Percentiles rank a stretch among this genome's conserved stretches.
Evolutionary conservation across 108 stramenopile genomes (phyloP).

Genomic region (Fragilaria crotonensis): DNA sequence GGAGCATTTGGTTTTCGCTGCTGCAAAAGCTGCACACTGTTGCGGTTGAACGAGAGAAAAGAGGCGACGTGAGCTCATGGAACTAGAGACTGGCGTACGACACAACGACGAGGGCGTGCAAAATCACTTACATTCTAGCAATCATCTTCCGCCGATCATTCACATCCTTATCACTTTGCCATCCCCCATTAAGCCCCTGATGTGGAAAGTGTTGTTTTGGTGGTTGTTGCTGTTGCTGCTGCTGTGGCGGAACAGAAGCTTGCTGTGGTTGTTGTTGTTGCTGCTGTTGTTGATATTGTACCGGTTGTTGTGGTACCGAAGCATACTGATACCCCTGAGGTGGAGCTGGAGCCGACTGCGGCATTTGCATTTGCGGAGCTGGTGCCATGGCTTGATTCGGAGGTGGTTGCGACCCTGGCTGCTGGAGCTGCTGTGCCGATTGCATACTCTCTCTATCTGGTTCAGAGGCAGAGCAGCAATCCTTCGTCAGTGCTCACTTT

Average conservation of each 20-base stretch:
- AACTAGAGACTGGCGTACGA: background rate
- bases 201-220: slow-evolving; percentile 33
- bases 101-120: slow-evolving; percentile 16
- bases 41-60: background rate
- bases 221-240: slow-evolving; percentile 26
- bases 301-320: slow-evolving; percentile 10
- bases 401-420: slow-evolving; percentile 18
- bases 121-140: slow-evolving; percentile 79
- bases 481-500: no score
- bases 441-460: no score
- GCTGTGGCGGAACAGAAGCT: slow-evolving; percentile 17
- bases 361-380: slow-evolving; percentile 13
- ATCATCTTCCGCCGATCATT: slow-evolving; percentile 89
- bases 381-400: slow-evolving; percentile 2
- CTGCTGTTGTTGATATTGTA: slow-evolving; percentile 6
- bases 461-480: no score
- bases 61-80: background rate
- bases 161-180: slow-evolving; percentile 86
- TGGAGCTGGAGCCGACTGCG: slow-evolving; percentile 5
- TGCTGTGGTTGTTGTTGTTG: slow-evolving; percentile 17
- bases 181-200: slow-evolving; percentile 81
- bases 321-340: background rate
- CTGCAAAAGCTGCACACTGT: slow-evolving; percentile 86
- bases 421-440: background rate
- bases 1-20: slow-evolving; percentile 91